Evolutionary conservation across 257 asterid species (phyloP).

Genomic region (Striga asiatica): DNA sequence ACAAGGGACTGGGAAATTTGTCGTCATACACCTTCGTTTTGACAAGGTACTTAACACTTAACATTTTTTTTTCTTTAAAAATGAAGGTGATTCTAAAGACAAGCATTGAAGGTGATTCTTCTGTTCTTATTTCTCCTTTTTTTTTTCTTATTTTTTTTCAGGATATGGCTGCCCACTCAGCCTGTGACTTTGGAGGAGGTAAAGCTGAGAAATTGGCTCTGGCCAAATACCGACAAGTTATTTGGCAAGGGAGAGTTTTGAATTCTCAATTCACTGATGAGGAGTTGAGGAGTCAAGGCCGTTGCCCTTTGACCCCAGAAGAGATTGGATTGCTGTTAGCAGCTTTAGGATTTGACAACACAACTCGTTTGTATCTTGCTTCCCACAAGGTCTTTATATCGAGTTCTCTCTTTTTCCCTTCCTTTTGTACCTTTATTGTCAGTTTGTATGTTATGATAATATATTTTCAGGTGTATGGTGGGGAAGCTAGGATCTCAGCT

Average conservation of each 20-base stretch:
- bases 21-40: slow-evolving; percentile 85
- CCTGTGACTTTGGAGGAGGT: slow-evolving; percentile 98
- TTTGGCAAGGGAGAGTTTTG: slow-evolving; percentile 92
- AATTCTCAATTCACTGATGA: slow-evolving; percentile 93
- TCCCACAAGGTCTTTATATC: slow-evolving; percentile 65
- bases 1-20: slow-evolving; percentile 55
- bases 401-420: not conserved
- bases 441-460: not conserved
- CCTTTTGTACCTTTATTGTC: not conserved
- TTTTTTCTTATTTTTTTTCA: slow-evolving; percentile 12
- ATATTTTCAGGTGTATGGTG: slow-evolving; percentile 72
- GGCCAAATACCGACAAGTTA: slow-evolving; percentile 87
- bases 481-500: slow-evolving; percentile 78
- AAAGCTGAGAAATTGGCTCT: slow-evolving; percentile 89
- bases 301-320: slow-evolving; percentile 95
- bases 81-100: too few relatives aligned
- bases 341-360: slow-evolving; percentile 86
- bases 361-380: slow-evolving; percentile 81
- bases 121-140: too few relatives aligned
- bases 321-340: slow-evolving; percentile 86
- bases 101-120: too few relatives aligned
- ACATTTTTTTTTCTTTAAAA: too few relatives aligned
- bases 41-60: too few relatives aligned
- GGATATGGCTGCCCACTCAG: slow-evolving; percentile 99
- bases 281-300: slow-evolving; percentile 90